Percentiles rank a stretch among this genome's conserved stretches.
Evolutionary conservation across 495 filamentous ascomycete genomes (phyloP).

Genomic region (Tuber borchii): DNA sequence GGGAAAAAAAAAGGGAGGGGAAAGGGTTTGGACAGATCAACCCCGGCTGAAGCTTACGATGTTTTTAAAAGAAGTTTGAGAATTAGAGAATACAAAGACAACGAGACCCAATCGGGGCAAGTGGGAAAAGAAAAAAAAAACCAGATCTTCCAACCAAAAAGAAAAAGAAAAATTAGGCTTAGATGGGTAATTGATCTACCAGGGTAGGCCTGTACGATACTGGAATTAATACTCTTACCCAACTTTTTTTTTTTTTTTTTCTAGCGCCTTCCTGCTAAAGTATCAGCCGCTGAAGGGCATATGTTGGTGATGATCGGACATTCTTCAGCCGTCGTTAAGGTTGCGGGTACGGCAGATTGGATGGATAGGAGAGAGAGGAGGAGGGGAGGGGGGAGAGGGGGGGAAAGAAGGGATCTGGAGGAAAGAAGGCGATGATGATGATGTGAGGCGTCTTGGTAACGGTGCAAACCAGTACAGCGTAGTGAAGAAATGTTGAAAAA

Average conservation of each 20-base stretch:
- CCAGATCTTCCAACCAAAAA: neutral
- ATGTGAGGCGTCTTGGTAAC: neutral
- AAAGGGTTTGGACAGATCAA: neutral
- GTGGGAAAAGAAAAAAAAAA: neutral
- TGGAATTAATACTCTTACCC: neutral
- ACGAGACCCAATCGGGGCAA: neutral
- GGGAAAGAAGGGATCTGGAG: neutral
- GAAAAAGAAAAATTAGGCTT: conserved; percentile 2
- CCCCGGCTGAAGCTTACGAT: neutral
- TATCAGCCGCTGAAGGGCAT: conserved; percentile 2
- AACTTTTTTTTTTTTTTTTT: neutral
- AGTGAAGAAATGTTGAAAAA: neutral
- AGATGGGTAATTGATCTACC: neutral
- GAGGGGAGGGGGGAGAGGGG: too few species aligned
- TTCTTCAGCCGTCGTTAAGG: conserved; percentile 3
- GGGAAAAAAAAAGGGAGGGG: conserved; percentile 5
- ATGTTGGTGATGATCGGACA: neutral
- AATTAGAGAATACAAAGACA: conserved; percentile 7
- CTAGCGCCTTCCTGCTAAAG: conserved; percentile 2
- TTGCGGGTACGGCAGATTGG: neutral
- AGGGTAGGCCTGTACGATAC: neutral
- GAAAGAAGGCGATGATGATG: neutral
- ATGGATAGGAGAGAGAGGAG: neutral
- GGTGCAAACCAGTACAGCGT: neutral
- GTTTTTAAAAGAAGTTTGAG: neutral